phyloP scores from a whole-genome alignment of 305 asterid species.

The Salvia sclarea region DNA sequence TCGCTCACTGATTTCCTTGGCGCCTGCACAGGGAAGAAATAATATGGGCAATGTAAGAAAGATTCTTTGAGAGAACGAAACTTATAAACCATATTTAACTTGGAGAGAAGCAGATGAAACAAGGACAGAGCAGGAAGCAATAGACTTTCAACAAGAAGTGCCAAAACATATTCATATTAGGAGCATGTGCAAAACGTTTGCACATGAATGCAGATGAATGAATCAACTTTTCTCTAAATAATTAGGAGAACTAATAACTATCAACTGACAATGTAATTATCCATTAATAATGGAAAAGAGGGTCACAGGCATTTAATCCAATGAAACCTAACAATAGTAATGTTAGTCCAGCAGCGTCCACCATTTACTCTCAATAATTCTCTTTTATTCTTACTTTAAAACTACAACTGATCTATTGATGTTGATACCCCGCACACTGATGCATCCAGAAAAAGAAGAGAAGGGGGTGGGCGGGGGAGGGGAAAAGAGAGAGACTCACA shows the following conservation, averaged over 20 bases:
- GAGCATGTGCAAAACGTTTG: conserved; percentile 11
- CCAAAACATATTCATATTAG: not conserved
- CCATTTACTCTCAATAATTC: not conserved
- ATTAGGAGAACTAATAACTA: not conserved
- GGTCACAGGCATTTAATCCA: conserved; percentile 18
- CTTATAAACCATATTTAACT: conserved; percentile 3
- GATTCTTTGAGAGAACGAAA: conserved; percentile 6
- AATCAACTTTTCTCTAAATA: not conserved
- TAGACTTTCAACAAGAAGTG: conserved; percentile 6
- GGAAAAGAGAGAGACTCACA: conserved; percentile 50
- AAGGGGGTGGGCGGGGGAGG: not conserved
- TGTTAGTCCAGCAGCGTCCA: not conserved
- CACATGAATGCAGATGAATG: conserved; percentile 2
- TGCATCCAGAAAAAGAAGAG: not conserved
- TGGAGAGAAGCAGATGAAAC: conserved; percentile 17
- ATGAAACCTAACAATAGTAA: not conserved
- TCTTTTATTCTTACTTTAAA: conserved; percentile 8
- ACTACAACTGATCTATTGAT: conserved; percentile 13
- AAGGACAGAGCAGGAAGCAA: not conserved
- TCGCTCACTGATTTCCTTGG: conserved; percentile 76
- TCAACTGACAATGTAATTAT: conserved; percentile 12
- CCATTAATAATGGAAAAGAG: conserved; percentile 7
- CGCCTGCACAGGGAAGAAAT: conserved; percentile 47
- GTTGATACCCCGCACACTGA: conserved; percentile 7
- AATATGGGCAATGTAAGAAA: conserved; percentile 21